Conservation (phyloP, 192 early-diverging fungal genomes). For the Backusella westeae region DNA sequence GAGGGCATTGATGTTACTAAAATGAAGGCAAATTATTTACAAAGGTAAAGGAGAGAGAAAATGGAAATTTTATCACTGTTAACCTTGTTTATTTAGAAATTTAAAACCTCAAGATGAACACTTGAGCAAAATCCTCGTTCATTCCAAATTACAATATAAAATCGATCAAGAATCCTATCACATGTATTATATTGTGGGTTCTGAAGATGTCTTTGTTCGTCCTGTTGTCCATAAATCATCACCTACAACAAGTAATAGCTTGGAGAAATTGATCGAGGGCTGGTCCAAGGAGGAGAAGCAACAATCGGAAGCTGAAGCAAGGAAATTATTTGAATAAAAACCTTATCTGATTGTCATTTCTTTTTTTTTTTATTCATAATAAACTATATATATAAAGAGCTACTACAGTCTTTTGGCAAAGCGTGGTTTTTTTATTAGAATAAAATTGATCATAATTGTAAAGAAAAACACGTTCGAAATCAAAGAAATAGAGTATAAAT, state of each 20-base stretch:
- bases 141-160: slow-evolving; percentile 90
- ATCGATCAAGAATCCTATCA: slow-evolving; percentile 97
- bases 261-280: slow-evolving; percentile 21
- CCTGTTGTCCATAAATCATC: slow-evolving; percentile 18
- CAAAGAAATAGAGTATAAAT: not conserved
- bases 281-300: slow-evolving; percentile 15
- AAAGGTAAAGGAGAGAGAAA: slow-evolving; percentile 49
- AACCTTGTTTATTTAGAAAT: not conserved
- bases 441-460: no score
- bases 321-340: slow-evolving; percentile 6
- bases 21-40: slow-evolving; percentile 72
- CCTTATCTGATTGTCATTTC: not conserved
- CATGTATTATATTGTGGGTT: slow-evolving; percentile 93
- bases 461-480: no score
- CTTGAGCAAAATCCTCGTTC: slow-evolving; percentile 60
- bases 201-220: slow-evolving; percentile 87
- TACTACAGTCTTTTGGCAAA: no score
- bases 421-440: no score
- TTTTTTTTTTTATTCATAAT: not conserved
- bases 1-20: slow-evolving; percentile 64
- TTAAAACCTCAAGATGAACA: slow-evolving; percentile 34
- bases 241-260: slow-evolving; percentile 3
- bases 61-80: not conserved
- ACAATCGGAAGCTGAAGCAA: not conserved
- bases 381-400: not conserved